A percentile compares a stretch with the other conserved stretches of the same genome.
phyloP scores from a whole-genome alignment of 2,329 filamentous ascomycete species.

The Penicillium fuscoglaucum region DNA sequence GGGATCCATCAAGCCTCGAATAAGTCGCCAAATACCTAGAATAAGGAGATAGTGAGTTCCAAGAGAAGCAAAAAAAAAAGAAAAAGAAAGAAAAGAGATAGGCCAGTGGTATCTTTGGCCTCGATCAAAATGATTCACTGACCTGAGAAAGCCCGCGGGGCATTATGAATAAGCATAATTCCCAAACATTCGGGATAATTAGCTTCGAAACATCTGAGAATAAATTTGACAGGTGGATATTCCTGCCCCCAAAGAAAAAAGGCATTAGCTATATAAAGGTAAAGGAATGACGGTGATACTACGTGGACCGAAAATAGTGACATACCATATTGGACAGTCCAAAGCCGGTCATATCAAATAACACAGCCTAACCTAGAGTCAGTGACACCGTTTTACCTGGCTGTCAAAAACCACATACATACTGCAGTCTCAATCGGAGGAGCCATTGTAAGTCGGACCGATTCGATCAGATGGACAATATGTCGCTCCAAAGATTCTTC shows the following conservation, averaged over 20 bases:
- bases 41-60: slow-evolving; percentile 1
- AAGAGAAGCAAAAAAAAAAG: too few relatives aligned
- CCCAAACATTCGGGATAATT: slow-evolving; percentile 94
- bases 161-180: slow-evolving; percentile 84
- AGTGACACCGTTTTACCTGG: background rate
- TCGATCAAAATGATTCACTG: slow-evolving; percentile 24
- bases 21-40: slow-evolving; percentile 85
- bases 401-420: slow-evolving; percentile 39
- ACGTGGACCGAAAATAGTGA: background rate
- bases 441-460: slow-evolving; percentile 74
- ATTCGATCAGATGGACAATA: slow-evolving; percentile 91
- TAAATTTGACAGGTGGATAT: slow-evolving; percentile 93
- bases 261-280: background rate
- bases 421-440: slow-evolving; percentile 86
- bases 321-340: slow-evolving; percentile 87
- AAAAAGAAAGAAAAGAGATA: too few relatives aligned
- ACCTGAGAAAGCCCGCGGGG: slow-evolving; percentile 94
- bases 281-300: background rate
- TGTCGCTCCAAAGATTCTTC: slow-evolving; percentile 80
- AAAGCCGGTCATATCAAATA: slow-evolving; percentile 95
- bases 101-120: too few relatives aligned
- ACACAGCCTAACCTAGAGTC: slow-evolving; percentile 62
- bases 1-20: slow-evolving; percentile 91
- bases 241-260: slow-evolving; percentile 55
- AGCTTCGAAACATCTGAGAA: slow-evolving; percentile 96